A percentile compares a stretch with the other conserved stretches of the same genome.
Conservation (phyloP, 2,329 filamentous ascomycete species). For the Daldinia sp. region DNA sequence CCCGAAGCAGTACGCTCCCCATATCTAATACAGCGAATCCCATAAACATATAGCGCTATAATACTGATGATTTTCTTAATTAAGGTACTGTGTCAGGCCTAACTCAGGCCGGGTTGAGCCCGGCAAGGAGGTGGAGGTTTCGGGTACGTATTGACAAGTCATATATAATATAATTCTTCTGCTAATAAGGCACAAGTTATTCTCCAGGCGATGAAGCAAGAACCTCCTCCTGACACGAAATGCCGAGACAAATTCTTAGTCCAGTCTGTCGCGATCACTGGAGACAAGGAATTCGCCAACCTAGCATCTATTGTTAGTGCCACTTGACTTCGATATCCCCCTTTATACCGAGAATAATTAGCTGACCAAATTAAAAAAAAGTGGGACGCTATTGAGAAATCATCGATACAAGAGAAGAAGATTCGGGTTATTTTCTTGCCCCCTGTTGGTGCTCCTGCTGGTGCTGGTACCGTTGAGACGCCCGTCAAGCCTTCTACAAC, state of each 20-base stretch:
- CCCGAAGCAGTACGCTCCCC: slow-evolving; percentile 87
- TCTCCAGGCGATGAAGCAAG: slow-evolving; percentile 97
- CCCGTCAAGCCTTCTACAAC: slow-evolving; percentile 57
- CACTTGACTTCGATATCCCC: slow-evolving; percentile 28
- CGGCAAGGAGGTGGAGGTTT: slow-evolving; percentile 89
- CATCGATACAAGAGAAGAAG: slow-evolving; percentile 89
- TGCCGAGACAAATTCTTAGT: slow-evolving; percentile 99
- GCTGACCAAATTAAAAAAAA: slow-evolving; percentile 55
- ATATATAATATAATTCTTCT: slow-evolving; percentile 27
- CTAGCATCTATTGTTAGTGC: slow-evolving; percentile 80
- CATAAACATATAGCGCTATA: slow-evolving; percentile 30
- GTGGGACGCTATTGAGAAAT: slow-evolving; percentile 85
- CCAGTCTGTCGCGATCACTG: slow-evolving; percentile 86
- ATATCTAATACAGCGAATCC: slow-evolving; percentile 32
- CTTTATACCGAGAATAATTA: slow-evolving; percentile 42
- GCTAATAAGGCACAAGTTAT: slow-evolving; percentile 74
- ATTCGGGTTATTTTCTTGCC: slow-evolving; percentile 90
- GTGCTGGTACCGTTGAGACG: slow-evolving; percentile 51
- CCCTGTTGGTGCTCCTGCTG: slow-evolving; percentile 62
- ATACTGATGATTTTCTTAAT: slow-evolving; percentile 46
- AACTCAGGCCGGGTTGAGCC: slow-evolving; percentile 97
- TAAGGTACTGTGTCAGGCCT: slow-evolving; percentile 94
- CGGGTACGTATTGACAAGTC: slow-evolving; percentile 70
- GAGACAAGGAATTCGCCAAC: slow-evolving; percentile 85
- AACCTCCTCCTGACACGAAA: slow-evolving; percentile 85